Evolutionary conservation across 2,329 filamentous ascomycete genomes (phyloP).

Genomic region (Lasiodiplodia theobromae): DNA sequence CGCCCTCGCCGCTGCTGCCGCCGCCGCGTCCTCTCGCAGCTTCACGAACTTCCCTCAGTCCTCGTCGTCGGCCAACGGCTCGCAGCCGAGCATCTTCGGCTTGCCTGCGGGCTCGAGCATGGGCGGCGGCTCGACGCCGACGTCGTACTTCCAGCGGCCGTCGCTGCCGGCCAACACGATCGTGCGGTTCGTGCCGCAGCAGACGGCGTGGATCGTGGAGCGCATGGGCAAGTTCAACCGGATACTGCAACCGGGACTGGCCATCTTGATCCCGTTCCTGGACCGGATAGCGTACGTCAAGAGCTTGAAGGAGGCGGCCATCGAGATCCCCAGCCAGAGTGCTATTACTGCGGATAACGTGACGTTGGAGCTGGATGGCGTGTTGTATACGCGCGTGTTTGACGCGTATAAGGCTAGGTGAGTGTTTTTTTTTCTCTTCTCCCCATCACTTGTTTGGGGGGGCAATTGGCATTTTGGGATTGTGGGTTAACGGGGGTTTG

Average conservation of each 20-base stretch:
- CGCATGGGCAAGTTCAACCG: slow-evolving; percentile 98
- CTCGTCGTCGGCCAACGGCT: neutral
- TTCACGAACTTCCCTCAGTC: slow-evolving; percentile 15
- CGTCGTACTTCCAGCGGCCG: slow-evolving; percentile 79
- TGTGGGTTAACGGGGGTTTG: slow-evolving; percentile 1
- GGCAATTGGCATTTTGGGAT: neutral
- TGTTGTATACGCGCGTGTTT: slow-evolving; percentile 94
- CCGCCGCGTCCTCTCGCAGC: neutral
- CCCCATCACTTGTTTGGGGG: neutral
- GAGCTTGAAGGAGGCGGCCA: slow-evolving; percentile 92
- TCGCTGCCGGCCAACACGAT: slow-evolving; percentile 89
- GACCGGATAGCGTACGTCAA: slow-evolving; percentile 98
- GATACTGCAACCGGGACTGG: slow-evolving; percentile 90
- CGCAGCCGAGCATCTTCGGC: slow-evolving; percentile 23
- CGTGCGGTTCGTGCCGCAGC: slow-evolving; percentile 96
- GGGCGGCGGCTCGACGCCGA: slow-evolving; percentile 51
- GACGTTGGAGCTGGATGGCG: slow-evolving; percentile 92
- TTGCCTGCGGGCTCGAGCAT: neutral
- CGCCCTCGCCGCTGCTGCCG: neutral
- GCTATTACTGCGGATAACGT: slow-evolving; percentile 99
- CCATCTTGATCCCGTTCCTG: slow-evolving; percentile 85
- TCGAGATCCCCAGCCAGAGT: slow-evolving; percentile 97
- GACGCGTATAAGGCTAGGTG: slow-evolving; percentile 98
- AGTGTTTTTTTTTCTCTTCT: slow-evolving; percentile 37
- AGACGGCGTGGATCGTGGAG: slow-evolving; percentile 99